Conservation (phyloP, 2,329 filamentous ascomycete genomes). For the Fusarium sp. region DNA sequence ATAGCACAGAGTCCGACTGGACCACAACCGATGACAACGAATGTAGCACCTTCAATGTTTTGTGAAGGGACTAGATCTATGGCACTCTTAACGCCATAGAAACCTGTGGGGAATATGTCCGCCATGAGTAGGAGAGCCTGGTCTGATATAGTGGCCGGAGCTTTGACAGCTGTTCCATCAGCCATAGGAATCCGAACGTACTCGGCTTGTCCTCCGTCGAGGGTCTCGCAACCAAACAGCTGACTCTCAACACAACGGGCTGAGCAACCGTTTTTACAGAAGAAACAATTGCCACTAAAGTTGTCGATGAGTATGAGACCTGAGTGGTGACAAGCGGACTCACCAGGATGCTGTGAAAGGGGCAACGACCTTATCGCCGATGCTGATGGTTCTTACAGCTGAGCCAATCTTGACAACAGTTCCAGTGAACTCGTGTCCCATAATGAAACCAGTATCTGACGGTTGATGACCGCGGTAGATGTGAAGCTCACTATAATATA, state of each 20-base stretch:
- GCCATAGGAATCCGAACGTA: conserved; percentile 85
- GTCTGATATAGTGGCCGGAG: conserved; percentile 75
- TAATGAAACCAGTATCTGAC: conserved; percentile 72
- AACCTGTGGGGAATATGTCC: conserved; percentile 91
- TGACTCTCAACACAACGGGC: conserved; percentile 79
- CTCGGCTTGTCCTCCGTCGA: conserved; percentile 86
- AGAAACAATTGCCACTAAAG: conserved; percentile 76
- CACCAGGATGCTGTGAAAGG: conserved; percentile 88
- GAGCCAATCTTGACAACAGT: conserved; percentile 75
- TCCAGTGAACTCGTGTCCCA: conserved; percentile 92
- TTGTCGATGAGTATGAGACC: conserved; percentile 9
- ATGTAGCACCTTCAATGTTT: conserved; percentile 66
- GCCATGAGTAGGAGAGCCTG: conserved; percentile 87
- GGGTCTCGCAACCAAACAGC: conserved; percentile 75
- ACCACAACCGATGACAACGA: conserved; percentile 87
- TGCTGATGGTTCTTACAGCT: conserved; percentile 74
- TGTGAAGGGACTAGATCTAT: conserved; percentile 69
- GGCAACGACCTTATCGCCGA: conserved; percentile 83
- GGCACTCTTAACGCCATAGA: conserved; percentile 84
- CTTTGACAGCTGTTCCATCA: conserved; percentile 82
- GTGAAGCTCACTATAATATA: conserved; percentile 78
- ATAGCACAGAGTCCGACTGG: conserved; percentile 88
- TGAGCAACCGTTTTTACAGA: conserved; percentile 81
- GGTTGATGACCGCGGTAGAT: conserved; percentile 85
- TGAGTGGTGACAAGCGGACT: conserved; percentile 41